These are phyloP conservation scores for Cryptococcus floricola DNA, from an alignment of 1,284 basidiomycete genomes.

Conservation along the genomic window DNA sequence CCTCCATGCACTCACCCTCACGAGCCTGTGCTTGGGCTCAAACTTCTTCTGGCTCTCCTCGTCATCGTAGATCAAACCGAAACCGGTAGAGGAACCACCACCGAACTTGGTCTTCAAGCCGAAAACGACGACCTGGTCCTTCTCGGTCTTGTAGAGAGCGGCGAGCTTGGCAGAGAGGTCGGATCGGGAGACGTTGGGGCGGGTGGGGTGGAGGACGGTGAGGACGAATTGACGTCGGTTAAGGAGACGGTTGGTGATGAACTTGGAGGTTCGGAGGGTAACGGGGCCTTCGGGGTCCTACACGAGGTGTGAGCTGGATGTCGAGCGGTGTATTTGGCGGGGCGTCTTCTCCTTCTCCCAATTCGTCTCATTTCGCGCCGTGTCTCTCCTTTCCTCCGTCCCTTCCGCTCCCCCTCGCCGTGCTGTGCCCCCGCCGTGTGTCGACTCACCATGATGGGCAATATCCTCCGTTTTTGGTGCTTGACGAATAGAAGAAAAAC, in stretches of 20 bases:
- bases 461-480: conserved; percentile 21
- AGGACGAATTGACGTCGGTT: conserved; percentile 83
- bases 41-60: conserved; percentile 93
- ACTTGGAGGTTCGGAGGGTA: conserved; percentile 97
- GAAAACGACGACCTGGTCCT: conserved; percentile 60
- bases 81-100: conserved; percentile 96
- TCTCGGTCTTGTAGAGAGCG: conserved; percentile 60
- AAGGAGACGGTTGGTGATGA: conserved; percentile 98
- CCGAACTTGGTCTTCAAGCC: conserved; percentile 89
- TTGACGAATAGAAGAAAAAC: conserved; percentile 18
- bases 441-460: conserved; percentile 41
- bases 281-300: conserved; percentile 81
- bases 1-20: conserved; percentile 67
- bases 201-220: conserved; percentile 93
- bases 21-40: conserved; percentile 92
- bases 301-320: not conserved
- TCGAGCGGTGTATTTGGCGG: not conserved
- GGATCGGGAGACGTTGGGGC: conserved; percentile 88
- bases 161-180: conserved; percentile 94
- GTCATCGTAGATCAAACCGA: conserved; percentile 96
- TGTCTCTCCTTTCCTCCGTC: not conserved
- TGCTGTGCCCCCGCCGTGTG: not conserved
- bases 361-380: not conserved
- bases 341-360: not conserved
- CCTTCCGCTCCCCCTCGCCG: not conserved